Percentiles rank a stretch among this genome's conserved stretches.
Evolutionary conservation across 192 early-diverging fungal genomes (phyloP).

Genomic region (Neocallimastix lanati): DNA sequence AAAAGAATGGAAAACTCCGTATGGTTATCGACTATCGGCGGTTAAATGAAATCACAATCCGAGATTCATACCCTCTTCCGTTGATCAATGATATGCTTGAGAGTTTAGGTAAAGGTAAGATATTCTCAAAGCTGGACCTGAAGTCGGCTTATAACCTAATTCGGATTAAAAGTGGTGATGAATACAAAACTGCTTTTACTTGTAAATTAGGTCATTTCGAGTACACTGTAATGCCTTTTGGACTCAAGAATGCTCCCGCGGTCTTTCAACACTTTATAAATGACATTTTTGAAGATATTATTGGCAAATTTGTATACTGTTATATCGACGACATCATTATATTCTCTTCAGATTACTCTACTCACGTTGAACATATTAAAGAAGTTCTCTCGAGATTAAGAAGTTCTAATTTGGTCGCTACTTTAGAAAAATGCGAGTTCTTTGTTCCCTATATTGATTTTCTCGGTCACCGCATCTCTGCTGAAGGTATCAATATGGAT

Average conservation of each 20-base stretch:
- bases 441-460: background rate
- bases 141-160: background rate
- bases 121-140: slow-evolving; percentile 6
- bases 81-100: slow-evolving; percentile 13
- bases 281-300: slow-evolving; percentile 6
- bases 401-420: slow-evolving; percentile 9
- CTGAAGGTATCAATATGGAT: slow-evolving; percentile 13
- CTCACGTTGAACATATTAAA: slow-evolving; percentile 6
- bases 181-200: slow-evolving; percentile 12
- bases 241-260: slow-evolving; percentile 13
- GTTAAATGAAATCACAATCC: slow-evolving; percentile 14
- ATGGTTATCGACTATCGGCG: slow-evolving; percentile 18
- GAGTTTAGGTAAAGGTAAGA: background rate
- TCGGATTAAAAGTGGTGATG: slow-evolving; percentile 1
- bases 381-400: slow-evolving; percentile 7
- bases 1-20: slow-evolving; percentile 13
- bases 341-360: background rate
- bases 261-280: slow-evolving; percentile 24
- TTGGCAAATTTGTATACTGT: background rate
- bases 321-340: no score
- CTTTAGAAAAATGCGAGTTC: slow-evolving; percentile 17
- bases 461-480: slow-evolving; percentile 10
- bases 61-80: slow-evolving; percentile 17
- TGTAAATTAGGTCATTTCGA: slow-evolving; percentile 10
- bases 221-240: slow-evolving; percentile 15